These are phyloP conservation scores for Metarhizium guizhouense DNA, from an alignment of 2,329 filamentous ascomycete species.

Conservation along the genomic window DNA sequence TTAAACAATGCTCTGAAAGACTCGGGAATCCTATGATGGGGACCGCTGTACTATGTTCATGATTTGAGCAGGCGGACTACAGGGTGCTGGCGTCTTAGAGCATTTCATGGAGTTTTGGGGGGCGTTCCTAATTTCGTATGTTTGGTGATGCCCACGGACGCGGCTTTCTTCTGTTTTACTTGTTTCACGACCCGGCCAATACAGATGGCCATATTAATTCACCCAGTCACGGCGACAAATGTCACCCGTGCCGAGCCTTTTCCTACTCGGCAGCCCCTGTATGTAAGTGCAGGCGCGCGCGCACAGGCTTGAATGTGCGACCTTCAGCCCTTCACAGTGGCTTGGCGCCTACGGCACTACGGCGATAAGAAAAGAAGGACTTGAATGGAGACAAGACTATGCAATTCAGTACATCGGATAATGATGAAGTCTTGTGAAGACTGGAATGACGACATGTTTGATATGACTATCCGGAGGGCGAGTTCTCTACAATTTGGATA, in stretches of 20 bases:
- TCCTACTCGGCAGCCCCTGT: not conserved
- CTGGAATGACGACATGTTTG: conserved; percentile 4
- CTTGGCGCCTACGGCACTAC: not conserved
- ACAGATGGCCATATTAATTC: not conserved
- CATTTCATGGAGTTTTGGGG: conserved; percentile 11
- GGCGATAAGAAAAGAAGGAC: not conserved
- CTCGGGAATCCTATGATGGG: conserved; percentile 77
- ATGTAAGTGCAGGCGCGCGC: not conserved
- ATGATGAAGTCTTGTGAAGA: not conserved
- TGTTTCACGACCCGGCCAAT: not conserved
- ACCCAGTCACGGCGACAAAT: not conserved
- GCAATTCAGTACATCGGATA: not conserved
- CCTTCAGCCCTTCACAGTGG: not conserved
- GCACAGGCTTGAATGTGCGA: not conserved
- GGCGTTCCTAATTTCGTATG: not conserved
- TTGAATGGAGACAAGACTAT: not conserved
- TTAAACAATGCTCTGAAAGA: conserved; percentile 97
- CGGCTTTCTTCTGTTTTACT: not conserved
- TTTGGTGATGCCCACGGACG: conserved; percentile 1
- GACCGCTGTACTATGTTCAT: conserved; percentile 6
- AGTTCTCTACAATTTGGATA: not conserved
- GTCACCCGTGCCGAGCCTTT: not conserved
- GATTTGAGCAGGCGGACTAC: conserved; percentile 7
- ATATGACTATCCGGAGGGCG: conserved; percentile 1
- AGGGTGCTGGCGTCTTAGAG: conserved; percentile 13